These are phyloP conservation scores for Clonostachys rosea DNA, from an alignment of 2,329 filamentous ascomycete genomes.

Conservation along the genomic window DNA sequence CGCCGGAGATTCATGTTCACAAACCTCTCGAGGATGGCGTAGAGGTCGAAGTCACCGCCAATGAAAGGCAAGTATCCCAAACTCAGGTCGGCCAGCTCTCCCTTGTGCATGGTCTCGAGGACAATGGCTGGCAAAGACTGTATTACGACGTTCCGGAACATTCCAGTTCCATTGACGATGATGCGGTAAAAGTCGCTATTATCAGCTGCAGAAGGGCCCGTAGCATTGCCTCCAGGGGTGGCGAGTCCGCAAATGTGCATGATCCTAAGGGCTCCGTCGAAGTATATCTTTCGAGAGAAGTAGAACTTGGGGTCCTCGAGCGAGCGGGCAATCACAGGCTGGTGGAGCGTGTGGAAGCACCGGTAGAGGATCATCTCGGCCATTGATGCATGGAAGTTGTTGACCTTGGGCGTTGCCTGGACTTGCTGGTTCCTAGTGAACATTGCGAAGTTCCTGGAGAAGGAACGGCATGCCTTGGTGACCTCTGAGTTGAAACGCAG, in stretches of 20 bases:
- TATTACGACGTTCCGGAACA: conserved; percentile 33
- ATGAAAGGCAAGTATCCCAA: conserved; percentile 17
- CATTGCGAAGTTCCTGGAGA: conserved; percentile 22
- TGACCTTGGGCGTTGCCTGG: conserved; percentile 10
- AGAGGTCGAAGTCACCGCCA: conserved; percentile 22
- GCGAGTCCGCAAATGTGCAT: conserved; percentile 22
- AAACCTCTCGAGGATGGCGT: conserved; percentile 17
- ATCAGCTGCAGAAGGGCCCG: conserved; percentile 4
- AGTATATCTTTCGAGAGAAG: conserved; percentile 45
- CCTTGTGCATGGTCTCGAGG: conserved; percentile 22
- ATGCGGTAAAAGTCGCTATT: conserved; percentile 27
- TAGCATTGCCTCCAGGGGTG: conserved; percentile 8
- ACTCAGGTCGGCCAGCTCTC: conserved; percentile 34
- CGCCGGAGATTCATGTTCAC: conserved; percentile 22
- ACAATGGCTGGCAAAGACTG: conserved; percentile 35
- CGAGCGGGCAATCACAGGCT: conserved; percentile 38
- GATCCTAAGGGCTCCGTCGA: conserved; percentile 33
- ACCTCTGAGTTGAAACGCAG: conserved; percentile 40
- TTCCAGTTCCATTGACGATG: conserved; percentile 30
- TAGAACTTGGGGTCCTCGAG: conserved; percentile 41
- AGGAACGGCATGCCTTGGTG: conserved; percentile 25
- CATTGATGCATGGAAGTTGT: conserved; percentile 33
- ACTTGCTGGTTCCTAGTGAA: conserved; percentile 23
- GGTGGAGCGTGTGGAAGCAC: conserved; percentile 49
- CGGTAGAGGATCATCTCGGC: conserved; percentile 38